phyloP scores from a whole-genome alignment of 257 asterid genomes.

The Ligustrum vulgare region DNA sequence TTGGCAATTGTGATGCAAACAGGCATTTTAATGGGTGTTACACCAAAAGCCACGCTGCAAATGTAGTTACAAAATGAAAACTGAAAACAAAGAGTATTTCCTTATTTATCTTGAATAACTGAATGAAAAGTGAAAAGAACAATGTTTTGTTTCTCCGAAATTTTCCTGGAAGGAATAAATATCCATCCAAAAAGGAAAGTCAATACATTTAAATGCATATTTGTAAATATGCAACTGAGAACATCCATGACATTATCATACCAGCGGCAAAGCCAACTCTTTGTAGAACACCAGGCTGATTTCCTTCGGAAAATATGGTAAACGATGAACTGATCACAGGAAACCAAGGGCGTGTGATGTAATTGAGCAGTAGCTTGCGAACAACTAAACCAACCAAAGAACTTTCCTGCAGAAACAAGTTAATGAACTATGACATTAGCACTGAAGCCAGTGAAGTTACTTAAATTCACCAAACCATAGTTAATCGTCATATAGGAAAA shows the following conservation, averaged over 20 bases:
- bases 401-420: conserved; percentile 60
- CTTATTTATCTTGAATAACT: conserved; percentile 1
- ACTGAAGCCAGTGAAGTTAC: conserved; percentile 15
- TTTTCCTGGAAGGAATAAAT: conserved; percentile 6
- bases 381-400: conserved; percentile 65
- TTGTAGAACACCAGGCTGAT: conserved; percentile 75
- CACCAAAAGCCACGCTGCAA: background rate
- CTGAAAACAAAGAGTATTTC: conserved; percentile 4
- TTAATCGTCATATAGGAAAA: background rate
- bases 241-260: conserved; percentile 29
- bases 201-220: conserved; percentile 12
- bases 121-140: background rate
- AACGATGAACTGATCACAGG: conserved; percentile 51
- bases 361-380: conserved; percentile 68
- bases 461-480: conserved; percentile 4
- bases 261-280: conserved; percentile 98
- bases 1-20: background rate
- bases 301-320: conserved; percentile 60
- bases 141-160: conserved; percentile 10
- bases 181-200: conserved; percentile 14
- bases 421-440: conserved; percentile 12
- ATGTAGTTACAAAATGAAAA: conserved; percentile 16
- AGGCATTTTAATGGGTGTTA: background rate
- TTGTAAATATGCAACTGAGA: conserved; percentile 10
- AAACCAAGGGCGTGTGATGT: conserved; percentile 60